Percentiles rank a stretch among this genome's conserved stretches.
phyloP scores from a whole-genome alignment of 2,329 filamentous ascomycete species.

The Ophiocordyceps camponoti-saundersi region DNA sequence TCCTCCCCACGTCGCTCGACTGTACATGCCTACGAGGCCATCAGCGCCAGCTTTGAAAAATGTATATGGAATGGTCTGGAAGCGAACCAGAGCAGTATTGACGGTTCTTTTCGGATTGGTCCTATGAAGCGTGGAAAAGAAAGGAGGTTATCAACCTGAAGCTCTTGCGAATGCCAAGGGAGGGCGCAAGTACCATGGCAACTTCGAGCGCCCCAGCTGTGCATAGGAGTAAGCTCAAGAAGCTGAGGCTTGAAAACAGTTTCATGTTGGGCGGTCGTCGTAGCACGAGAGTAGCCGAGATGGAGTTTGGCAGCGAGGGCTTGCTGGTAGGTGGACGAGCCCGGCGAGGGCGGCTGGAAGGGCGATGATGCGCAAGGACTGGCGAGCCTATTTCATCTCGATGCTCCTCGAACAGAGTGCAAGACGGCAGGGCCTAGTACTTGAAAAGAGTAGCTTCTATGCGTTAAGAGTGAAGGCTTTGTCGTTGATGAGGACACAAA shows the following conservation, averaged over 20 bases:
- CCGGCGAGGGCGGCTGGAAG: neutral
- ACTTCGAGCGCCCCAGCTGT: conserved; percentile 40
- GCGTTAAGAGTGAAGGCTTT: neutral
- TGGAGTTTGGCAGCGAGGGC: neutral
- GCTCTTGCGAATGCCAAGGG: neutral
- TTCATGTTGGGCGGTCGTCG: conserved; percentile 28
- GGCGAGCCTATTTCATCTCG: neutral
- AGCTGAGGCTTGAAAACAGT: conserved; percentile 25
- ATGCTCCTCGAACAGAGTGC: neutral
- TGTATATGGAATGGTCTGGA: neutral
- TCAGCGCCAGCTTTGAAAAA: conserved; percentile 1
- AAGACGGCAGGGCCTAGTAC: neutral
- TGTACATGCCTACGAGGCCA: conserved; percentile 62
- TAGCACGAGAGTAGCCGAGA: neutral
- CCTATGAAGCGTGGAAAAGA: conserved; percentile 26
- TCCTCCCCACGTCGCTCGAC: conserved; percentile 74
- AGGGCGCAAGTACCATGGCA: conserved; percentile 28
- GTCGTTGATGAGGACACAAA: neutral
- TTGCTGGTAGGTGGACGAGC: neutral
- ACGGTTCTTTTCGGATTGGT: conserved; percentile 57
- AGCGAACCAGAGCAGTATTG: conserved; percentile 57
- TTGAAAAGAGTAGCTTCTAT: neutral
- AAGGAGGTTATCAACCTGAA: conserved; percentile 7
- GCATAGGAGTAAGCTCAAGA: conserved; percentile 36
- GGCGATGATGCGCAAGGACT: neutral